phyloP scores from a whole-genome alignment of 75 land plant species.

The Selaginella tamariscina region DNA sequence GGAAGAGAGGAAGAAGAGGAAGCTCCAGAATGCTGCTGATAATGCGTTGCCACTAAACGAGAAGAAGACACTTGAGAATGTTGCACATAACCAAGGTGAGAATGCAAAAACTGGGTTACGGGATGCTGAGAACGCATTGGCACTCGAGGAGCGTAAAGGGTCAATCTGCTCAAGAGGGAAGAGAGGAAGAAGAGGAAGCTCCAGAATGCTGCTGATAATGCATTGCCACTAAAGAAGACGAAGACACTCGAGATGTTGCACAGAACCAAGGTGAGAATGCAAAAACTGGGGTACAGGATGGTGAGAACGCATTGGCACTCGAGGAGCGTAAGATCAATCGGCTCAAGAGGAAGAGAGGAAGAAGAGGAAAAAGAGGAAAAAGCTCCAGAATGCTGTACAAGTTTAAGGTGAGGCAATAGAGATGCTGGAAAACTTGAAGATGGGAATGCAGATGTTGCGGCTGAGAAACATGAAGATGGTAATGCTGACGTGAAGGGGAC shows the following conservation, averaged over 20 bases:
- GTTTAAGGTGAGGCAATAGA: too few relatives aligned
- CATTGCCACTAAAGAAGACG: too few relatives aligned
- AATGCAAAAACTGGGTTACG: too few relatives aligned
- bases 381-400: too few relatives aligned
- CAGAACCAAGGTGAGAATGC: not conserved
- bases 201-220: too few relatives aligned
- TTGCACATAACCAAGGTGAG: not conserved
- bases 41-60: too few relatives aligned
- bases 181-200: conserved; percentile 10
- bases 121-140: not conserved
- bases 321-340: not conserved
- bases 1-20: too few relatives aligned
- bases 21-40: too few relatives aligned
- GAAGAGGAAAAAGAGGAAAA: conserved; percentile 2
- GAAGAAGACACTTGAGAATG: conserved; percentile 2
- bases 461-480: not conserved
- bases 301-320: not conserved
- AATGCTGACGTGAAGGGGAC: not conserved
- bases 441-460: too few relatives aligned
- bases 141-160: not conserved
- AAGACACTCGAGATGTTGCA: not conserved
- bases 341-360: not conserved
- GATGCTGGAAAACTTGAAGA: too few relatives aligned
- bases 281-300: too few relatives aligned
- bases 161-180: not conserved